Base-by-base conservation (phyloP, 345 rosid species). In the Rhodamnia argentea region DNA sequence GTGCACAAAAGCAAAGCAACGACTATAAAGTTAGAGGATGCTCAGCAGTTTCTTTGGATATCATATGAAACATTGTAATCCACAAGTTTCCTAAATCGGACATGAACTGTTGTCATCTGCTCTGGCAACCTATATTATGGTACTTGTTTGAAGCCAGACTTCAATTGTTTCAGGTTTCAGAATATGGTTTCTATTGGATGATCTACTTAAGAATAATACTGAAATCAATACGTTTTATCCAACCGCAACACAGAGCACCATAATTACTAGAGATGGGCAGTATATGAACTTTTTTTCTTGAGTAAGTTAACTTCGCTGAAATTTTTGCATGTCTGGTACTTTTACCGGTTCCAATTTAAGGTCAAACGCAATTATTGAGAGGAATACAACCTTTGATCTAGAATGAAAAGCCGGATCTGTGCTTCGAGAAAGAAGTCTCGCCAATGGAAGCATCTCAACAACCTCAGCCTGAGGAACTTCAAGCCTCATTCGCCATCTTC, bases 401-500 rank as follows among this genome's bases (percentile, higher is more conserved):
- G 95, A 93, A 57, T 91, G 99, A 89, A 97, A 98, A 89, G 96
- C 98, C 87, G 99, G 99, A 94, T 97, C 99, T 84, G 95, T 92
- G 90, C 98, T 96, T 90, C 98, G 93, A 86, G 99, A 97, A 86
- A 97, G 95, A 87, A 97, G 98, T 89, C 98, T 93, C 60, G 99
- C 99, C 89, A 97, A 96, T 83, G 98, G 99, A 89, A 97, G 99
- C 99, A 97, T 97, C 94, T 97, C 99, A 83, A 97, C 96, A 84
- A 95, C 97, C 93, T 97, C 98, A 84, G 99, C 99, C 88, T 91
- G 93, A 84, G 99, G 97, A 91, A 97, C 99, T 92, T 97, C 99
- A 88, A 97, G 98, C 91, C 99, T 94, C 97, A 97, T 92, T 92
- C 99, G 95, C 99, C 99, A 97, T 91, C 99, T 94, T 91, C 99